A percentile compares a stretch with the other conserved stretches of the same genome.
Conservation (phyloP, 2,329 filamentous ascomycete species). For the Claviceps lovelessii region DNA sequence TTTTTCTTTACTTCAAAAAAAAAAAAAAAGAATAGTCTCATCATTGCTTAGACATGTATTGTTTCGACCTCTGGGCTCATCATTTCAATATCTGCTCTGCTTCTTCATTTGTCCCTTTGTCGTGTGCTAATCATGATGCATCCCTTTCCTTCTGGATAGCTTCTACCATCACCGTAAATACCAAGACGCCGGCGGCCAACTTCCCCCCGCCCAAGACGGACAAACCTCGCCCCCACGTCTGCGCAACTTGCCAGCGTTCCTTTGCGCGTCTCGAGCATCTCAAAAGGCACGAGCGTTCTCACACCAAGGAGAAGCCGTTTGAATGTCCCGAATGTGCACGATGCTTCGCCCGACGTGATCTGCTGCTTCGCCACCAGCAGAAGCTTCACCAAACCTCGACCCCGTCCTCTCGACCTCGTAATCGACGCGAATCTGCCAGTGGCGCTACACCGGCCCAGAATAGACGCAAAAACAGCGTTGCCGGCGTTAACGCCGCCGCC, state of each 20-base stretch:
- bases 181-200: conserved; percentile 24
- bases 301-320: conserved; percentile 98
- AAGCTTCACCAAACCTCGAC: conserved; percentile 92
- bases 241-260: conserved; percentile 76
- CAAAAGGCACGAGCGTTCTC: conserved; percentile 94
- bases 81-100: neutral
- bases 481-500: conserved; percentile 33
- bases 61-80: neutral
- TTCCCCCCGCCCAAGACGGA: conserved; percentile 87
- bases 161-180: conserved; percentile 38
- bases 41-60: neutral
- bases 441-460: conserved; percentile 51
- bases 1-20: no score
- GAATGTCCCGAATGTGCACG: conserved; percentile 88
- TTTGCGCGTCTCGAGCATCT: conserved; percentile 93
- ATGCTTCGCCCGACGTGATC: conserved; percentile 86
- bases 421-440: conserved; percentile 78
- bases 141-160: conserved; percentile 16
- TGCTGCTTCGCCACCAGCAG: conserved; percentile 90
- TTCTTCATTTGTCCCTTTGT: neutral
- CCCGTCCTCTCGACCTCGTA: conserved; percentile 72
- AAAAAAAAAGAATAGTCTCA: neutral
- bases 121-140: conserved; percentile 15
- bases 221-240: conserved; percentile 91
- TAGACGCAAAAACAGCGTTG: conserved; percentile 83